Percentiles rank a stretch among this genome's conserved stretches.
phyloP scores from a whole-genome alignment of 2,329 filamentous ascomycete genomes.

The Xylariaceae sp. region DNA sequence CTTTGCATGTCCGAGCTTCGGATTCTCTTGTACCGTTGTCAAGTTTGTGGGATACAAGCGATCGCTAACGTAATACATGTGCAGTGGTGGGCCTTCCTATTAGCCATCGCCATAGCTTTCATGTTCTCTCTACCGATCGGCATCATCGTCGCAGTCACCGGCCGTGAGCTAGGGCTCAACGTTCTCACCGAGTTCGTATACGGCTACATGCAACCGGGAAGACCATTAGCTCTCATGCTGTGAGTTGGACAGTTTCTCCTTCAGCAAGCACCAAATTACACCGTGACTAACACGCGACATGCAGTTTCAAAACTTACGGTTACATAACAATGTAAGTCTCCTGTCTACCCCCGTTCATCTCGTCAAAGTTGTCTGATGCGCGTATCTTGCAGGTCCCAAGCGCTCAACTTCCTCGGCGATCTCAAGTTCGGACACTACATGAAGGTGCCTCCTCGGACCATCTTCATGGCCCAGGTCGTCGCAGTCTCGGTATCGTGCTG shows the following conservation, averaged over 20 bases:
- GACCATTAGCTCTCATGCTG: constrained; percentile 69
- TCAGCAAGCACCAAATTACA: background rate
- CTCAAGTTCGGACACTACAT: constrained; percentile 71
- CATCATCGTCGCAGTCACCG: constrained; percentile 64
- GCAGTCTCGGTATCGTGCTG: constrained; percentile 62
- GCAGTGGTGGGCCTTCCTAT: constrained; percentile 64
- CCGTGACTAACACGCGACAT: constrained; percentile 15
- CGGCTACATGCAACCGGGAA: constrained; percentile 69
- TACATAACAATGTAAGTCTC: constrained; percentile 51
- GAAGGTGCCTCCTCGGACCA: constrained; percentile 57
- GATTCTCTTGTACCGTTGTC: too few relatives aligned
- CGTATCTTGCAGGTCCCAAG: constrained; percentile 44
- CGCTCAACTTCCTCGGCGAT: constrained; percentile 58
- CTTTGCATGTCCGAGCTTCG: background rate
- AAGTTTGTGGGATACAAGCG: background rate
- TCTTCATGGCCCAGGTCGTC: constrained; percentile 61
- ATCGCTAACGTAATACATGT: background rate
- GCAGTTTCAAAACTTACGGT: constrained; percentile 57
- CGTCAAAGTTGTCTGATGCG: constrained; percentile 1
- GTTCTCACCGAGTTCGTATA: constrained; percentile 70
- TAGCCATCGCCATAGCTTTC: constrained; percentile 59
- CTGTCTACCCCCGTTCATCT: constrained; percentile 16
- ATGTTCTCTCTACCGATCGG: constrained; percentile 61
- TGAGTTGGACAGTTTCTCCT: constrained; percentile 31
- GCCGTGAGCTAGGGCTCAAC: constrained; percentile 67